Base-by-base conservation (phyloP, 139 green algal genomes). In the Chlamydomonas sp. region DNA sequence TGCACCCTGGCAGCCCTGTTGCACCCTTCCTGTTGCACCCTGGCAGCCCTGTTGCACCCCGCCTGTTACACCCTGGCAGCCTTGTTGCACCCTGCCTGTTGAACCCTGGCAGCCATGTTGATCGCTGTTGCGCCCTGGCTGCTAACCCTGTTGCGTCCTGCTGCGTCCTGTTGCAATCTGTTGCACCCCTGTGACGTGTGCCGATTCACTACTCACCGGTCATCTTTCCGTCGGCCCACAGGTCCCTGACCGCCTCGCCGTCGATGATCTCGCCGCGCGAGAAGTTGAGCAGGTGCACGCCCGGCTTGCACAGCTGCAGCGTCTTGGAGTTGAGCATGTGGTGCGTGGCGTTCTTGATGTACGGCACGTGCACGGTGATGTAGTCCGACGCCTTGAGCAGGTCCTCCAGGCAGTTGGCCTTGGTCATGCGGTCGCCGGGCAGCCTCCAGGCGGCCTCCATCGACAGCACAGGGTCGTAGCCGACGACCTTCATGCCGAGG, bases 401-500 rank as follows among this genome's bases (percentile, higher is more conserved):
- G 3, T 82, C 76, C 24, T 86, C 71, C 33, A 86, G 70, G 39
- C 60, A 74, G 54, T 67, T 69, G 24, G 70, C 76, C 20, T 73
- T 68, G 38, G 28, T 39, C 80, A 86, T 86, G 58, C 75, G 74
- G 76, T 86, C 80, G 6, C 80, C 80, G 1, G 80, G 80, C 49
- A 86, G 73, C 66, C 72, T 74, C 62, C 72, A 78, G n/a, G 80
- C 80, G 8, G 80, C 76, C 13, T 86, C 80, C 48, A 86, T 37
- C 0, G 76, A 83, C 64, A 86, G 71, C 63, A 86, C 80, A 8
- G 80, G 80, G 74, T 86, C 80, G 48, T 75, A 86, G 36, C 80
- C 80, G 0, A 86, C 59, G 29, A 86, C 80, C 36, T 85, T 81
- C 76, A 85, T 81, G 62, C 80, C 80, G n/a, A 86, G 73, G 3